A percentile compares a stretch with the other conserved stretches of the same genome.
Conservation (phyloP, 2,329 filamentous ascomycete species). For the Arthrobotrys sphaeroides region DNA sequence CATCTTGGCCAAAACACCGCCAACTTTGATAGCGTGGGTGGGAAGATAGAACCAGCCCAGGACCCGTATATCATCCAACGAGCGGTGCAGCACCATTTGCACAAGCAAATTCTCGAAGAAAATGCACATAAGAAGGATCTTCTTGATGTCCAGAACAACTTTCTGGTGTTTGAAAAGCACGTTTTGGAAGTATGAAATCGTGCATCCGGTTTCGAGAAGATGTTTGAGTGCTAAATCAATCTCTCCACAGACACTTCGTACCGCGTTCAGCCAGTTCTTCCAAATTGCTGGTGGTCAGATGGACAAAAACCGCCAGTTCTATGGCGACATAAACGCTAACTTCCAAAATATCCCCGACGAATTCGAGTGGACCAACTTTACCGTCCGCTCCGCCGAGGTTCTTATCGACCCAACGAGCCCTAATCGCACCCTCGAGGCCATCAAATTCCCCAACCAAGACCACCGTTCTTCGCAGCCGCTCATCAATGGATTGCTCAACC, state of each 20-base stretch:
- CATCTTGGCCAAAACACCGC: conserved; percentile 87
- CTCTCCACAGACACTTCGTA: conserved; percentile 75
- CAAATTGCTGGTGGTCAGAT: conserved; percentile 81
- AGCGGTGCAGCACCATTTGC: conserved; percentile 81
- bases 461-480: conserved; percentile 81
- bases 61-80: conserved; percentile 90
- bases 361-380: conserved; percentile 92
- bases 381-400: conserved; percentile 73
- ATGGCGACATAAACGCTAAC: conserved; percentile 78
- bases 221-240: neutral
- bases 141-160: conserved; percentile 88
- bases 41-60: conserved; percentile 74
- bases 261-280: conserved; percentile 82
- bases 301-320: conserved; percentile 81
- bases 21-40: conserved; percentile 73
- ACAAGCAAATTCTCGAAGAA: conserved; percentile 91
- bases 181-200: conserved; percentile 66
- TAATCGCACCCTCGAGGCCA: conserved; percentile 75
- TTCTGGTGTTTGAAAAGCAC: conserved; percentile 86
- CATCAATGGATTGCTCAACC: conserved; percentile 87
- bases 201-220: neutral
- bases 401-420: conserved; percentile 81
- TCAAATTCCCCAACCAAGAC: conserved; percentile 87
- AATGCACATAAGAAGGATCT: conserved; percentile 96
- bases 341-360: conserved; percentile 81